These are phyloP conservation scores for Melaleuca alternifolia DNA, from an alignment of 345 rosid species.

Conservation along the genomic window DNA sequence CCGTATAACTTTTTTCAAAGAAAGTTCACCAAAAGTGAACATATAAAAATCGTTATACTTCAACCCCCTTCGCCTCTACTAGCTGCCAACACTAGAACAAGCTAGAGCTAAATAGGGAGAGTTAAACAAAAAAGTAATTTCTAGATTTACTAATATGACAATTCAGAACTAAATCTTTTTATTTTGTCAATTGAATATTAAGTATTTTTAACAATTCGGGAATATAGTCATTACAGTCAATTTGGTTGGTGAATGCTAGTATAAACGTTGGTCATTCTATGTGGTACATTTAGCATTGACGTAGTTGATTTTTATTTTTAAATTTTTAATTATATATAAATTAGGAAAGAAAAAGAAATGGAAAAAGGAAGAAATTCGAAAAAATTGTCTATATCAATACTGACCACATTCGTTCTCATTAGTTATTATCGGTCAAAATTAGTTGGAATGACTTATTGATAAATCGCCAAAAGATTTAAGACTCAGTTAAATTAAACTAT, in stretches of 20 bases:
- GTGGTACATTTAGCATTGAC: accelerated
- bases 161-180: not conserved
- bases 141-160: accelerated
- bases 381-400: accelerated
- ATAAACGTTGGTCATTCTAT: accelerated
- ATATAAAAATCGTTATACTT: not conserved
- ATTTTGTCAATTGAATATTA: not conserved
- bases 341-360: no score
- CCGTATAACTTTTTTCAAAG: not conserved
- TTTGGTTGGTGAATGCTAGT: accelerated
- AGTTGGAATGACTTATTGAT: not conserved
- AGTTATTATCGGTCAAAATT: not conserved
- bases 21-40: not conserved
- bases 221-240: not conserved
- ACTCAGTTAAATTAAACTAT: not conserved
- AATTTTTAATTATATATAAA: not conserved
- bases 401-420: not conserved
- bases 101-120: not conserved
- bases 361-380: no score
- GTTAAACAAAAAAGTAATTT: no score
- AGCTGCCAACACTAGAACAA: not conserved
- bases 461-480: not conserved
- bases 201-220: not conserved
- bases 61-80: not conserved
- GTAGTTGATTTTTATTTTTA: not conserved